Percentiles rank a stretch among this genome's conserved stretches.
phyloP scores from a whole-genome alignment of 2,329 filamentous ascomycete genomes.

The Pleoardoris graminearum region DNA sequence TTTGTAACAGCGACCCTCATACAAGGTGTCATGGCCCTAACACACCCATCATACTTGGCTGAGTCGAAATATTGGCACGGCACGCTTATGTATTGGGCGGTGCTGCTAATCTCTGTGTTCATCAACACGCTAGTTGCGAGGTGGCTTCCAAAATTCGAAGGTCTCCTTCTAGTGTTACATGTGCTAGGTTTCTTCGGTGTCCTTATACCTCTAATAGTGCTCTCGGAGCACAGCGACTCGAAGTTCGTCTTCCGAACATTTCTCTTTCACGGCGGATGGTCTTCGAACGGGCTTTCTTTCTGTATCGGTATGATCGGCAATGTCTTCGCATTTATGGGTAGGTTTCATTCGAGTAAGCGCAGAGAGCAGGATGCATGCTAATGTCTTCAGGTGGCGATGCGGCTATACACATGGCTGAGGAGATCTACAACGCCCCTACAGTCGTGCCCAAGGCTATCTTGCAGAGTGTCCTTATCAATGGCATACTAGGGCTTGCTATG shows the following conservation, averaged over 20 bases:
- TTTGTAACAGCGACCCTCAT: conserved; percentile 25
- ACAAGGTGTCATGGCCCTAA: conserved; percentile 34
- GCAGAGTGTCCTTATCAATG: conserved; percentile 38
- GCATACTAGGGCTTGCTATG: conserved; percentile 39
- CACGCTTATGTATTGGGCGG: conserved; percentile 50
- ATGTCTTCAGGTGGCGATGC: neutral
- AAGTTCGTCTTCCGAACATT: conserved; percentile 24
- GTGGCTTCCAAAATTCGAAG: conserved; percentile 48
- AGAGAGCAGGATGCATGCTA: neutral
- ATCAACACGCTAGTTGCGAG: conserved; percentile 48
- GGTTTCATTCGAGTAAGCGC: neutral
- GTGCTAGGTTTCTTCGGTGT: conserved; percentile 52
- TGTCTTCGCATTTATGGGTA: conserved; percentile 1
- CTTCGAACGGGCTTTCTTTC: neutral
- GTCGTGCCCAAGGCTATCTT: conserved; percentile 40
- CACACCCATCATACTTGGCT: conserved; percentile 33
- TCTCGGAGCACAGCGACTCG: neutral
- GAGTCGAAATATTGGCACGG: conserved; percentile 49
- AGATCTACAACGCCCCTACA: conserved; percentile 21
- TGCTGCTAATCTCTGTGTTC: conserved; percentile 31
- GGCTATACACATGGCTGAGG: conserved; percentile 18
- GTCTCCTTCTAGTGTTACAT: conserved; percentile 51
- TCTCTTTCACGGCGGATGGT: neutral
- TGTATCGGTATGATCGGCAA: neutral
- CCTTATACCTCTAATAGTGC: no score